These are phyloP conservation scores for Torulaspora franciscae DNA, from an alignment of 805 yeast species.

Conservation along the genomic window DNA sequence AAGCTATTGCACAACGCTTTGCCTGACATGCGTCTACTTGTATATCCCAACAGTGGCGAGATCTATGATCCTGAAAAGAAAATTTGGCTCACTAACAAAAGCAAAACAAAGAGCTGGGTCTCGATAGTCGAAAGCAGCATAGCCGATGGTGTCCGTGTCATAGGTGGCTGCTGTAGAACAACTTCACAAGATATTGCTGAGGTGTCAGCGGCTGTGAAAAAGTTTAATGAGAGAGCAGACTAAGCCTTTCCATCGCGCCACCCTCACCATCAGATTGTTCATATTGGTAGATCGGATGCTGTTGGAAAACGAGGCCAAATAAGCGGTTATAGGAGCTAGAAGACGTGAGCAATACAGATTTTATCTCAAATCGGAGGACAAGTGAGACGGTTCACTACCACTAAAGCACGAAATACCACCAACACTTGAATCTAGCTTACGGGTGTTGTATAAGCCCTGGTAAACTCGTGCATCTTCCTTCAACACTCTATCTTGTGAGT, in stretches of 20 bases:
- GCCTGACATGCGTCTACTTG: constrained; percentile 41
- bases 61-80: constrained; percentile 48
- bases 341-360: no score
- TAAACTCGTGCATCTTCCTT: no score
- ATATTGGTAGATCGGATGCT: no score
- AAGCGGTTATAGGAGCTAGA: no score
- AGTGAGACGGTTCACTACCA: no score
- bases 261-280: no score
- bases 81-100: constrained; percentile 37
- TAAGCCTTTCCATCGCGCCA: background rate
- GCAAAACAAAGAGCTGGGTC: constrained; percentile 34
- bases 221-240: background rate
- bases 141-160: constrained; percentile 41
- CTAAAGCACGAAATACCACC: no score
- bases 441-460: no score
- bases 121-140: constrained; percentile 40
- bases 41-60: constrained; percentile 79
- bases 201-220: constrained; percentile 17
- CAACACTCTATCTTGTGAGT: no score
- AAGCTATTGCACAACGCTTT: constrained; percentile 17
- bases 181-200: constrained; percentile 43
- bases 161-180: constrained; percentile 79
- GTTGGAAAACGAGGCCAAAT: no score
- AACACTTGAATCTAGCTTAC: no score
- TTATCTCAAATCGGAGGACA: no score